Evolutionary conservation across 306 rosid genomes (phyloP).

Genomic region (Carpinus viminea): DNA sequence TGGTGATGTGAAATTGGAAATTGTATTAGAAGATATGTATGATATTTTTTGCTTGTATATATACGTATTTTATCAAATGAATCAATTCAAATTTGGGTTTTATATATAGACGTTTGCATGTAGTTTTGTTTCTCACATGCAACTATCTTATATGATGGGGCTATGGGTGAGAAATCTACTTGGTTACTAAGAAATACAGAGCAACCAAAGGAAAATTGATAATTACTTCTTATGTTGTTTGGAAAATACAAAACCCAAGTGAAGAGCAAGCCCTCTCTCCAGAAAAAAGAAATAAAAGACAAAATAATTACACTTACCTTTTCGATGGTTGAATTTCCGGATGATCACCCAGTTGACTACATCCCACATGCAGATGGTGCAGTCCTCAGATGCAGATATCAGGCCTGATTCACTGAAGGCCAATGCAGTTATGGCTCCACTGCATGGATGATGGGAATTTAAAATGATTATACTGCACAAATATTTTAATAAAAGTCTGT

Average conservation of each 20-base stretch:
- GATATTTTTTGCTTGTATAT: neutral
- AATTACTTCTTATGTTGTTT: neutral
- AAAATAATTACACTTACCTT: conserved; percentile 40
- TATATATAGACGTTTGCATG: neutral
- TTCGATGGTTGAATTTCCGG: conserved; percentile 43
- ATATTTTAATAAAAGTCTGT: neutral
- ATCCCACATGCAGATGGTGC: conserved; percentile 68
- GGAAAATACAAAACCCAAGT: neutral
- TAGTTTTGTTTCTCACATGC: neutral
- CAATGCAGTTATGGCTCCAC: conserved; percentile 65
- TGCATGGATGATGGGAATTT: conserved; percentile 33
- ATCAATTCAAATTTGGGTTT: neutral
- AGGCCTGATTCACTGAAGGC: conserved; percentile 44
- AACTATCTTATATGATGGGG: neutral
- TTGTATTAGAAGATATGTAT: neutral
- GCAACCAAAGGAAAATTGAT: neutral
- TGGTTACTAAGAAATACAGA: neutral
- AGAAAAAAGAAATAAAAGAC: neutral
- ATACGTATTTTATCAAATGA: neutral
- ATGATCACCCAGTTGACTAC: conserved; percentile 35
- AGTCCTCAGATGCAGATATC: conserved; percentile 67
- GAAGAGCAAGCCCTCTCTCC: neutral
- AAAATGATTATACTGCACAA: conserved; percentile 1
- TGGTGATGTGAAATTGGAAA: neutral
- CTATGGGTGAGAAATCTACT: neutral